These are phyloP conservation scores for Boletellus deceptivus DNA, from an alignment of 1,284 basidiomycete species.

Conservation along the genomic window DNA sequence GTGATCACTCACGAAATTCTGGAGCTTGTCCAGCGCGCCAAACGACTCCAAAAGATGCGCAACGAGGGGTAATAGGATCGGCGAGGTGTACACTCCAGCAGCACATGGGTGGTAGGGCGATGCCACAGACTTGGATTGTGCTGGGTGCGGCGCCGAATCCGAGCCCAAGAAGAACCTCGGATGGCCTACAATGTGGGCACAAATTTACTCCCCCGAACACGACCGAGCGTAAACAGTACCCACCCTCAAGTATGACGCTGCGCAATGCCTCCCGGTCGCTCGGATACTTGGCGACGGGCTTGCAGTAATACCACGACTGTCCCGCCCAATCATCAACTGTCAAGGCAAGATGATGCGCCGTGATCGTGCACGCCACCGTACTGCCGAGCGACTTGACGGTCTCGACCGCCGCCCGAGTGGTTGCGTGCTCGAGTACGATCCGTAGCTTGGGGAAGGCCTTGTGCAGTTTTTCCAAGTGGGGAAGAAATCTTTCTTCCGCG, in stretches of 20 bases:
- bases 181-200: constrained; percentile 57
- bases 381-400: constrained; percentile 80
- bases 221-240: constrained; percentile 6
- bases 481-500: constrained; percentile 89
- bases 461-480: constrained; percentile 85
- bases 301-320: constrained; percentile 96
- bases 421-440: constrained; percentile 99
- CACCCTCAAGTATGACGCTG: constrained; percentile 79
- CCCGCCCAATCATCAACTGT: constrained; percentile 98
- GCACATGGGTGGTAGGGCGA: constrained; percentile 78
- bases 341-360: constrained; percentile 92
- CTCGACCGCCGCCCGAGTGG: constrained; percentile 93
- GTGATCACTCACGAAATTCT: constrained; percentile 73
- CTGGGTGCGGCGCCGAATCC: constrained; percentile 94
- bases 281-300: constrained; percentile 97
- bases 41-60: constrained; percentile 86
- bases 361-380: constrained; percentile 96
- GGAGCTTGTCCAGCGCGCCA: constrained; percentile 76
- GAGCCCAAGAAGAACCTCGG: constrained; percentile 97
- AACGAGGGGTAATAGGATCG: constrained; percentile 84
- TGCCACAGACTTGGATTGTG: constrained; percentile 75
- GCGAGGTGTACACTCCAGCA: constrained; percentile 91
- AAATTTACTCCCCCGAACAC: background rate
- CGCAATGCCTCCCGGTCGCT: constrained; percentile 86
- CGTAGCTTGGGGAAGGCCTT: constrained; percentile 86